Percentiles rank a stretch among this genome's conserved stretches.
phyloP scores from a whole-genome alignment of 495 filamentous ascomycete species.

The Cercophora scortea region DNA sequence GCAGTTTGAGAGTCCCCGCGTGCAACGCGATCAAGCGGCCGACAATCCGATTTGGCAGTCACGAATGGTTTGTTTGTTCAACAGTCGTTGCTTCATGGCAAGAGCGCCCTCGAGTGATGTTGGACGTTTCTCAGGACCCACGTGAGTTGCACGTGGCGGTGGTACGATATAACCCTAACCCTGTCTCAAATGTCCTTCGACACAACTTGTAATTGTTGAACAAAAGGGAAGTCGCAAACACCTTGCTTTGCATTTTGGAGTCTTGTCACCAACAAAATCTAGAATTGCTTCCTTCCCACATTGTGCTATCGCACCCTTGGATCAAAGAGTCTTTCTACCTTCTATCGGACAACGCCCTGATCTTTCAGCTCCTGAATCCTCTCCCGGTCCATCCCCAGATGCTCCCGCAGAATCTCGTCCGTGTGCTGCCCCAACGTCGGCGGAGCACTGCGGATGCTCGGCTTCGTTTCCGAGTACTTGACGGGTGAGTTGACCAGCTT shows the following conservation, averaged over 20 bases:
- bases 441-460: slow-evolving; percentile 70
- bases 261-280: neutral
- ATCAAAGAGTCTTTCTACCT: too few relatives aligned
- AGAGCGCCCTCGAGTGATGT: too few relatives aligned
- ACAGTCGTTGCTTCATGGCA: neutral
- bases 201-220: too few relatives aligned
- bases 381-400: slow-evolving; percentile 54
- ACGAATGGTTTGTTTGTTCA: neutral
- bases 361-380: slow-evolving; percentile 57
- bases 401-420: slow-evolving; percentile 64
- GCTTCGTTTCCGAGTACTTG: slow-evolving; percentile 80
- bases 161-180: neutral
- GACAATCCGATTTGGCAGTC: too few relatives aligned
- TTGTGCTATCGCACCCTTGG: neutral
- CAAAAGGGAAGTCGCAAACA: neutral
- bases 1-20: too few relatives aligned
- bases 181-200: neutral
- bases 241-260: neutral
- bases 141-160: slow-evolving; percentile 8
- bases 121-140: neutral
- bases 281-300: neutral
- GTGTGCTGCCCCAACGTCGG: slow-evolving; percentile 91
- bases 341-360: slow-evolving; percentile 63
- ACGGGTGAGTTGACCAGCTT: slow-evolving; percentile 92
- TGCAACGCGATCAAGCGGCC: too few relatives aligned